Evolutionary conservation across 371 early-diverging fungal genomes (phyloP), one percentile per base, ranked within the genome.

Genomic region (Lichtheimia ramosa): DNA sequence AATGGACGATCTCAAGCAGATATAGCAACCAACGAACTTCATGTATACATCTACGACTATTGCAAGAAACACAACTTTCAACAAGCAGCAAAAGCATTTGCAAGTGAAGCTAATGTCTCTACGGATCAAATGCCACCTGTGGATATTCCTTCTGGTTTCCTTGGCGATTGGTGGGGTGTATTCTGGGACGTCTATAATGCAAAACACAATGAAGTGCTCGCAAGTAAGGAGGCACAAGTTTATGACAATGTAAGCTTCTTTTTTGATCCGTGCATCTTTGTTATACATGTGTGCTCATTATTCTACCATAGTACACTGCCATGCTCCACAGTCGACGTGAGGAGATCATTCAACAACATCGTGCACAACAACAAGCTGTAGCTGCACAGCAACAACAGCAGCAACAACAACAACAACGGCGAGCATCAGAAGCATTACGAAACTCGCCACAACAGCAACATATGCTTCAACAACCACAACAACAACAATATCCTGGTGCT

Each of bases 151-250:
- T 78, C 86, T 46, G 85, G 86, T 14, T 89, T 85, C 64, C 69
- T 88, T 25, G 79, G 78, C 59, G 89, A 87, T 56, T 89, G 89
- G 89, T 88, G 88, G 80, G 66, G 70, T 20, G 84, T 87, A 5
- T 89, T 89, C 63, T 88, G 87, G 87, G 89, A 89, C 58, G 65
- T 85, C 25, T 89, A 83, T 70, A 69, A 70, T 63, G 86, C 84
- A 20, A 74, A 76, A 51, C 69, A 75, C 43, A 77, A 74, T 25
- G 75, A 69, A 49, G 77, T 68, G 27, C 56, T 58, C 28, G 74
- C 79, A 18, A 80, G 73, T 58, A 80, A 77, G 60, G 85, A 86
- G 51, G 84, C 83, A 4, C 53, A 54, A 25, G 56, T 73, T 2
- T 76, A 77, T 54, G 79, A 84, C 61, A 83, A 85, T 71, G 86